A percentile compares a stretch with the other conserved stretches of the same genome.
phyloP scores from a whole-genome alignment of 345 rosid genomes.

The Murraya koenigii region DNA sequence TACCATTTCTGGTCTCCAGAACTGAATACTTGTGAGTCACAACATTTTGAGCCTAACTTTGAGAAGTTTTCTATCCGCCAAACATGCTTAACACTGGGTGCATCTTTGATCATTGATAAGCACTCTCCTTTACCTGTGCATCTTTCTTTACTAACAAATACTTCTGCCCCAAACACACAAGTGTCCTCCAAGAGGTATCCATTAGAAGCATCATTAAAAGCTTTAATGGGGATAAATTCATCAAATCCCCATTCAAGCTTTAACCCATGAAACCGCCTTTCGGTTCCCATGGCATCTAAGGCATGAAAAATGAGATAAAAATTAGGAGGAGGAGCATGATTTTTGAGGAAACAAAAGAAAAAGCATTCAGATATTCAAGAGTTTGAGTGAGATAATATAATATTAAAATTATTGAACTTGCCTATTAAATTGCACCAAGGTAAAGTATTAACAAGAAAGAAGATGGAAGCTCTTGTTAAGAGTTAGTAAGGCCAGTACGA shows the following conservation, averaged over 20 bases:
- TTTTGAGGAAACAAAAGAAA: too few relatives aligned
- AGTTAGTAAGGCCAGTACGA: fast-evolving
- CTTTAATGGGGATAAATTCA: constrained; percentile 21
- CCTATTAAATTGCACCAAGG: too few relatives aligned
- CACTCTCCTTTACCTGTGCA: constrained; percentile 36
- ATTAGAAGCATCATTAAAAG: constrained; percentile 25
- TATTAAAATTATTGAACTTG: too few relatives aligned
- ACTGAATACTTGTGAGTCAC: constrained; percentile 23
- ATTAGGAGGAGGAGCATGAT: not conserved
- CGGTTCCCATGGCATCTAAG: constrained; percentile 29
- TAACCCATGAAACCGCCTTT: constrained; percentile 33
- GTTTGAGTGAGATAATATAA: too few relatives aligned
- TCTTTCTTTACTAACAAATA: constrained; percentile 36
- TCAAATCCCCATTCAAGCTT: constrained; percentile 46
- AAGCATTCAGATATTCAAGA: too few relatives aligned
- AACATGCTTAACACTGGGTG: constrained; percentile 2
- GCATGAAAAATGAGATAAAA: constrained; percentile 2
- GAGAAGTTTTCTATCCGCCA: constrained; percentile 45
- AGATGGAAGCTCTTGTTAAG: too few relatives aligned
- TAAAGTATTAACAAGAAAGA: too few relatives aligned
- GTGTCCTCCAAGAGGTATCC: constrained; percentile 41
- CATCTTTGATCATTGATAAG: constrained; percentile 30
- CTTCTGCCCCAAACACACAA: constrained; percentile 46
- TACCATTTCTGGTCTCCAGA: constrained; percentile 42
- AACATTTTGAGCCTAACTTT: not conserved